Conservation (phyloP, 345 rosid species). For the Diplotaxis tenuifolia region DNA sequence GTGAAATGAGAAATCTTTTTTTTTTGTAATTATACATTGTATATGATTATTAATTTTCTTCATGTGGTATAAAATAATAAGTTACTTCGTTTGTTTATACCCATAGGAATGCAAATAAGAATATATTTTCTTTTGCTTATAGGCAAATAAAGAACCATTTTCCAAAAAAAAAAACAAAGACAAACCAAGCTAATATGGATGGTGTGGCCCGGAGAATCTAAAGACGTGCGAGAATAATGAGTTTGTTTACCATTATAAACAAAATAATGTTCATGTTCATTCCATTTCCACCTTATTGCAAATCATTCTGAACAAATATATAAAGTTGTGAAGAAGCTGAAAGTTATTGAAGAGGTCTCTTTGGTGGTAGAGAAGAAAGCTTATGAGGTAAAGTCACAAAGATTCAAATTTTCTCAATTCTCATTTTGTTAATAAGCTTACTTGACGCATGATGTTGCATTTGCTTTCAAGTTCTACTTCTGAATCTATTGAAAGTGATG, state of each 20-base stretch:
- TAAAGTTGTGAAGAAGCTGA: conserved; percentile 6
- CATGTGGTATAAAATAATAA: neutral
- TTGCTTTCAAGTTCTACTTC: conserved; percentile 9
- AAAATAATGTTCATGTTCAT: conserved; percentile 30
- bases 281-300: conserved; percentile 11
- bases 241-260: conserved; percentile 24
- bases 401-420: neutral
- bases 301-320: conserved; percentile 3
- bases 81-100: conserved; percentile 6
- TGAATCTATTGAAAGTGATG: neutral
- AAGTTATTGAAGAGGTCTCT: conserved; percentile 1
- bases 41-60: neutral
- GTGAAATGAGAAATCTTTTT: conserved; percentile 14
- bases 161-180: neutral
- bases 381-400: conserved; percentile 23
- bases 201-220: conserved; percentile 28
- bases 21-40: neutral
- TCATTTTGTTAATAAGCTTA: neutral
- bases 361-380: conserved; percentile 3
- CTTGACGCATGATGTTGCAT: neutral
- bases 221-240: conserved; percentile 36
- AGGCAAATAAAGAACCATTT: neutral
- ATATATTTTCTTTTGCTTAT: too few species aligned
- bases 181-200: conserved; percentile 11
- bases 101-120: neutral